phyloP scores from a whole-genome alignment of 441 rosid genomes.

The Populus hybrid region DNA sequence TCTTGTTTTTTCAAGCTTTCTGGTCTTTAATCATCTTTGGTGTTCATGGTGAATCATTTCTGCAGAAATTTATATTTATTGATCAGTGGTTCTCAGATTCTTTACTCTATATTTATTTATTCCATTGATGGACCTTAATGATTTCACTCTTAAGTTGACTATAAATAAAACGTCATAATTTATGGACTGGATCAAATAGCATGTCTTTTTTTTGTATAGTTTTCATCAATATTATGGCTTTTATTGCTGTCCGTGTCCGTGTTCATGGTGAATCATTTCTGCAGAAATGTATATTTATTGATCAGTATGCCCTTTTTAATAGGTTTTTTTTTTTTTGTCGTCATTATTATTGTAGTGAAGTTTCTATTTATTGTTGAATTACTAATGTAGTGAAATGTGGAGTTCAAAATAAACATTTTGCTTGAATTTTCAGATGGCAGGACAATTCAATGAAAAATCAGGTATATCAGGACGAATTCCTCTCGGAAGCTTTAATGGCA shows the following conservation, averaged over 20 bases:
- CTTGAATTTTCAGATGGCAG: constrained; percentile 52
- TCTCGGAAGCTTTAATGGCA: constrained; percentile 65
- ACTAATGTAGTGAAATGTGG: neutral
- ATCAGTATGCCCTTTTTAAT: too few relatives aligned
- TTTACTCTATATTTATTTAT: neutral
- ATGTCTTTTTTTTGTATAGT: neutral
- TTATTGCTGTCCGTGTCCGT: too few relatives aligned
- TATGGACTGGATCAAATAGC: neutral
- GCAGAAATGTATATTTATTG: too few relatives aligned
- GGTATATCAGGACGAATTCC: constrained; percentile 43
- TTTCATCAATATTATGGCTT: neutral
- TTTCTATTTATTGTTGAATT: constrained; percentile 10
- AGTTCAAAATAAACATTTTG: constrained; percentile 13
- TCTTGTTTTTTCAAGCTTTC: neutral
- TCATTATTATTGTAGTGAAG: neutral
- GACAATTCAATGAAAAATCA: constrained; percentile 46
- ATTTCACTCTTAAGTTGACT: neutral
- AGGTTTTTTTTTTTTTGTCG: neutral
- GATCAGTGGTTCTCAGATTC: neutral
- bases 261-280: too few relatives aligned
- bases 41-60: neutral
- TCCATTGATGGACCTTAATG: neutral
- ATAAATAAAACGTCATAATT: neutral
- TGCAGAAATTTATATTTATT: neutral
- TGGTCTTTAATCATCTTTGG: neutral